phyloP scores from a whole-genome alignment of 2,329 filamentous ascomycete species.

The Botryotinia globosa region DNA sequence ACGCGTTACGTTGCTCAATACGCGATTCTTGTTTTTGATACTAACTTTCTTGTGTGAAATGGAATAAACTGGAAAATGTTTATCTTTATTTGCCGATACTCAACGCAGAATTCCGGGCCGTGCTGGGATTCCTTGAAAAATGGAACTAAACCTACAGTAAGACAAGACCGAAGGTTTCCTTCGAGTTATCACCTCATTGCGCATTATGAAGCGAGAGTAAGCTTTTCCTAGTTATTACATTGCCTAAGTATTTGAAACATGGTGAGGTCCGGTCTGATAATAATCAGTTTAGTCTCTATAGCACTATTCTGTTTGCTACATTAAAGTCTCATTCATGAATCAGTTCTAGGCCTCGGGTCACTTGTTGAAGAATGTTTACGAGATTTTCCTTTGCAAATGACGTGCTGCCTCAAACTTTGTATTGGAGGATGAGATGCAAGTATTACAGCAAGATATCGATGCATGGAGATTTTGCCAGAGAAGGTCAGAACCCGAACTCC shows the following conservation, averaged over 20 bases:
- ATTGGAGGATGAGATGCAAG: background rate
- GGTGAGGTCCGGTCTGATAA: background rate
- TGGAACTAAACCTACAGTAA: background rate
- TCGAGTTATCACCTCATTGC: background rate
- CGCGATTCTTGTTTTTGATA: background rate
- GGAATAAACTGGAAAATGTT: background rate
- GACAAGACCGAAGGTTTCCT: background rate
- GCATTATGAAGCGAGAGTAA: background rate
- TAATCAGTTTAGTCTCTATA: background rate
- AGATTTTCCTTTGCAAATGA: background rate
- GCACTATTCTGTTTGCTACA: background rate
- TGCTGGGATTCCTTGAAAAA: background rate
- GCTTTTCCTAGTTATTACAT: background rate
- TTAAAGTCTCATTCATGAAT: background rate
- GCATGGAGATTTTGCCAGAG: background rate
- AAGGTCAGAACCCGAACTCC: background rate
- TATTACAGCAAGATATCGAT: background rate
- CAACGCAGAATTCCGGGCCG: background rate
- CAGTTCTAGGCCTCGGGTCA: background rate
- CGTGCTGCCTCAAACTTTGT: background rate
- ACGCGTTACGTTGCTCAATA: background rate
- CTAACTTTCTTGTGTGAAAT: background rate
- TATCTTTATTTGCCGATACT: background rate
- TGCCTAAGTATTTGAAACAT: background rate
- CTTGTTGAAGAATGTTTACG: background rate